Evolutionary conservation across 1,284 basidiomycete genomes (phyloP).

Genomic region (Pseudozyma sp.): DNA sequence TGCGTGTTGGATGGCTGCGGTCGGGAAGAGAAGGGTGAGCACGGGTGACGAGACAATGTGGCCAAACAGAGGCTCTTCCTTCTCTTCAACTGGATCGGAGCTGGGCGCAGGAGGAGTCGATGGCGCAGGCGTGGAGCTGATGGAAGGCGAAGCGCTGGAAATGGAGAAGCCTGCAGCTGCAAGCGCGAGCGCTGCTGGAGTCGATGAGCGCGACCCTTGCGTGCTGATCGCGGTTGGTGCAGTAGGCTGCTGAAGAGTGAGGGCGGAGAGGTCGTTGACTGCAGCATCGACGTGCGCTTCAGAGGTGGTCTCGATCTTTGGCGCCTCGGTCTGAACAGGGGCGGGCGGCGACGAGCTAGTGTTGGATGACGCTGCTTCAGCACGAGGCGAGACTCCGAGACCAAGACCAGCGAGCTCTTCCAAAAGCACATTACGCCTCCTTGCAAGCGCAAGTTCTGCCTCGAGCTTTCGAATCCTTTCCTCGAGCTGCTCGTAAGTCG

Average conservation of each 20-base stretch:
- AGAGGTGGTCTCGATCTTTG: neutral
- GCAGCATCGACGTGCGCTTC: neutral
- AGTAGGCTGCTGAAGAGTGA: slow-evolving; percentile 12
- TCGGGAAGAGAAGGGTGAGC: slow-evolving; percentile 60
- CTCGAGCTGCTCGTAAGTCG: slow-evolving; percentile 43
- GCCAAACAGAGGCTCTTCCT: slow-evolving; percentile 33
- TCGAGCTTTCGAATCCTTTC: slow-evolving; percentile 37
- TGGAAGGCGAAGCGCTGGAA: slow-evolving; percentile 5
- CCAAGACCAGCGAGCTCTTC: slow-evolving; percentile 46
- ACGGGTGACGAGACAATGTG: slow-evolving; percentile 49
- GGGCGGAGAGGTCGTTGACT: slow-evolving; percentile 10
- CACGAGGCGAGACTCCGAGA: slow-evolving; percentile 23
- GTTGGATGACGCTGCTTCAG: slow-evolving; percentile 1
- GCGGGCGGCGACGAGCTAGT: neutral
- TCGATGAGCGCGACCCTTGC: slow-evolving; percentile 9
- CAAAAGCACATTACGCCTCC: slow-evolving; percentile 33
- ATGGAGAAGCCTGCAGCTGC: slow-evolving; percentile 30
- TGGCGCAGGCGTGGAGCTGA: slow-evolving; percentile 12
- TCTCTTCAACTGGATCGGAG: slow-evolving; percentile 3
- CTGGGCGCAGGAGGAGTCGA: slow-evolving; percentile 6
- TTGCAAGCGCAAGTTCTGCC: slow-evolving; percentile 41
- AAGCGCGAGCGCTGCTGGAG: slow-evolving; percentile 15
- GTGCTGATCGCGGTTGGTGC: neutral
- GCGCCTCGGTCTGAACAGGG: slow-evolving; percentile 1
- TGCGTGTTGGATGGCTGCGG: slow-evolving; percentile 50